These are phyloP conservation scores for Kwoniella mangroviensis DNA, from an alignment of 768 basidiomycete species.

Conservation along the genomic window DNA sequence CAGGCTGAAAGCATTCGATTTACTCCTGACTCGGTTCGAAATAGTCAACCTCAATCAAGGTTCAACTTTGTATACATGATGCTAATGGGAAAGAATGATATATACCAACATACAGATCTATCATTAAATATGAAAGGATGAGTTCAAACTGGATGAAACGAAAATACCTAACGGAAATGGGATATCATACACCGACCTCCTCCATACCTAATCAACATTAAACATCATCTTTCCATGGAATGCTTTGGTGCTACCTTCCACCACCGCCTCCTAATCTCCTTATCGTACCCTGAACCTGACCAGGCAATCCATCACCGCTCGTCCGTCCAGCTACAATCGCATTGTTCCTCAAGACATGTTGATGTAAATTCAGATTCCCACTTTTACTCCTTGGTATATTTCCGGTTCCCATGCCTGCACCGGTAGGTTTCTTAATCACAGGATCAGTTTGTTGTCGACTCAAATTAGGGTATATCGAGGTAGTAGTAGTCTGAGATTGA, in stretches of 20 bases:
- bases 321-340: slow-evolving; percentile 30
- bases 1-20: too few species aligned
- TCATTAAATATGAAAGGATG: background rate
- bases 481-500: background rate
- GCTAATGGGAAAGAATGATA: background rate
- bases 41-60: too few species aligned
- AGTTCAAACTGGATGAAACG: background rate
- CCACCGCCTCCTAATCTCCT: slow-evolving; percentile 3
- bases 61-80: slow-evolving; percentile 1
- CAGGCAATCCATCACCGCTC: slow-evolving; percentile 23
- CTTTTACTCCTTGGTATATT: slow-evolving; percentile 37
- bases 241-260: background rate
- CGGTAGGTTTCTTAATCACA: background rate
- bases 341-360: slow-evolving; percentile 39
- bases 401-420: background rate
- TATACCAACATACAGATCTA: slow-evolving; percentile 5
- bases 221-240: background rate
- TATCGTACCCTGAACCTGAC: background rate
- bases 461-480: slow-evolving; percentile 8
- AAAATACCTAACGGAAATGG: too few species aligned
- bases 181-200: too few species aligned
- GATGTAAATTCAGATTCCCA: slow-evolving; percentile 43
- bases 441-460: background rate
- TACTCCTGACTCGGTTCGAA: too few species aligned
- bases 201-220: too few species aligned